phyloP scores from a whole-genome alignment of 192 early-diverging fungal species.

The Chytriomyces hyalinus region DNA sequence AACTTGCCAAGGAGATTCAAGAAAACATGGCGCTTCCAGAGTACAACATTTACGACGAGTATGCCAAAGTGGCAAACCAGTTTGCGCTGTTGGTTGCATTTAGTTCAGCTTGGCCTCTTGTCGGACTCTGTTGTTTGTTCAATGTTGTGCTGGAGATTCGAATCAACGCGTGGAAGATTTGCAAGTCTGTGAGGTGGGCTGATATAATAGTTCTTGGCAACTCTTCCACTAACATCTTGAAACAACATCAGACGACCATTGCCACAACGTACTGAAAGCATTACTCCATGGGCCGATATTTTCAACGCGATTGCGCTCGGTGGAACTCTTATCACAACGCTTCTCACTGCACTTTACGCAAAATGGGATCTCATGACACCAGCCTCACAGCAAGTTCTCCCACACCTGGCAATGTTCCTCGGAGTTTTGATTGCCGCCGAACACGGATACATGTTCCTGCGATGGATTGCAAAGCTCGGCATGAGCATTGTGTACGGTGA shows the following conservation, averaged over 20 bases:
- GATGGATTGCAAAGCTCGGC: background rate
- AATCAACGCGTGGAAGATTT: constrained; percentile 89
- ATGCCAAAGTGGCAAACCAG: constrained; percentile 91
- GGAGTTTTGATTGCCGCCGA: background rate
- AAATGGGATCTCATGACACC: constrained; percentile 36
- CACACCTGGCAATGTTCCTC: background rate
- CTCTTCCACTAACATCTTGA: constrained; percentile 10
- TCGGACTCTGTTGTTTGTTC: constrained; percentile 77
- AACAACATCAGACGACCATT: constrained; percentile 64
- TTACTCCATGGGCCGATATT: constrained; percentile 73
- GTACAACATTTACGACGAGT: constrained; percentile 86
- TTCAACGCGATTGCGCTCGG: constrained; percentile 32
- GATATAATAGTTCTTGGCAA: constrained; percentile 10
- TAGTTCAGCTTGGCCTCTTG: constrained; percentile 83
- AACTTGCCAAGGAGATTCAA: constrained; percentile 60
- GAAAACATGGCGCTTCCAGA: constrained; percentile 68
- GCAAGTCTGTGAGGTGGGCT: constrained; percentile 47
- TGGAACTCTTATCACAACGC: constrained; percentile 35
- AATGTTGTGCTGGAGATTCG: constrained; percentile 95
- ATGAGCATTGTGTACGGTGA: background rate
- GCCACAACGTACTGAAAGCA: constrained; percentile 73
- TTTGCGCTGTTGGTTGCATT: constrained; percentile 90
- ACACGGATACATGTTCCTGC: background rate
- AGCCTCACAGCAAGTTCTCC: constrained; percentile 29
- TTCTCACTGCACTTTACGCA: constrained; percentile 35